Evolutionary conservation across 2,329 filamentous ascomycete species (phyloP).

Genomic region (Dryadomyces quercivorus): DNA sequence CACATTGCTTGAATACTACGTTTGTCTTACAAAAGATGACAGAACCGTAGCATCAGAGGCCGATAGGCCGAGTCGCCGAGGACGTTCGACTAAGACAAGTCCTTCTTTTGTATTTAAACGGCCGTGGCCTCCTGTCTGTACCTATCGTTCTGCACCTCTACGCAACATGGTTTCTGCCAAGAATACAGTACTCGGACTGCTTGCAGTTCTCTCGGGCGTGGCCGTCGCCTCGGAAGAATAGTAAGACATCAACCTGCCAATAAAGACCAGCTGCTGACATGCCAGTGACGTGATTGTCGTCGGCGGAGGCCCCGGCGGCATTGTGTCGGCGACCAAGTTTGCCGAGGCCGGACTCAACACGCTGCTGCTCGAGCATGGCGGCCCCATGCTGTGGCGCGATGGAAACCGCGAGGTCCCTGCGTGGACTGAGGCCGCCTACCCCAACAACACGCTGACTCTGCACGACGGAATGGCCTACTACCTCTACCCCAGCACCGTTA

Average conservation of each 20-base stretch:
- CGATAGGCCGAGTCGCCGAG: too few relatives aligned
- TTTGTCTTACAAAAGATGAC: too few relatives aligned
- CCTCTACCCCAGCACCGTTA: neutral
- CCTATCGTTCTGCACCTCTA: too few relatives aligned
- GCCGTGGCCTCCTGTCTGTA: too few relatives aligned
- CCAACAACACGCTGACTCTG: constrained; percentile 1
- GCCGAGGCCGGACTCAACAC: constrained; percentile 2
- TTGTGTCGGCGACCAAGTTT: constrained; percentile 3
- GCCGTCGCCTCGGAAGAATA: neutral
- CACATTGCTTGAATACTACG: too few relatives aligned
- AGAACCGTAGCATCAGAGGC: too few relatives aligned
- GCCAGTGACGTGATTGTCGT: neutral
- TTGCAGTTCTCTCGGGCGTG: neutral
- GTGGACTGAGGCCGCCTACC: neutral
- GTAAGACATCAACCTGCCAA: neutral
- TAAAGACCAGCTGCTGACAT: neutral
- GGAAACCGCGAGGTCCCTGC: constrained; percentile 1
- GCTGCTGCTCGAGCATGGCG: constrained; percentile 1
- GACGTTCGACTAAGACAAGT: too few relatives aligned
- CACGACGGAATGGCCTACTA: constrained; percentile 2
- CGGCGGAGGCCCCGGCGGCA: neutral
- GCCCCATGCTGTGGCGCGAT: neutral
- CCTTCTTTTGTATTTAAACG: too few relatives aligned
- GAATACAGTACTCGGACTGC: neutral
- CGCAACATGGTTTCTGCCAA: neutral